Base-by-base conservation (phyloP, 257 asterid species). In the Gentiana straminea region DNA sequence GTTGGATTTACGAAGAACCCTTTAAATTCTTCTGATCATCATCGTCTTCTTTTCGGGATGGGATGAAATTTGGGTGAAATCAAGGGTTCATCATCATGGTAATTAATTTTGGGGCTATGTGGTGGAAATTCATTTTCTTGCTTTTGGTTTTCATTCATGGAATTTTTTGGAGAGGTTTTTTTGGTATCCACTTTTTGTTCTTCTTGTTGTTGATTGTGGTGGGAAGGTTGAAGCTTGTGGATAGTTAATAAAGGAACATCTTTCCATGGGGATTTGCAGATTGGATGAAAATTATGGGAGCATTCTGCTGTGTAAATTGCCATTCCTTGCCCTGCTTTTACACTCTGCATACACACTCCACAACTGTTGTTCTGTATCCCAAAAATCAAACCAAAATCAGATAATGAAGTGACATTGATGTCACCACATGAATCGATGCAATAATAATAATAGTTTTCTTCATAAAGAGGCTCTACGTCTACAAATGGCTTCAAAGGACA, bases 391-490 rank as follows among this genome's bases (percentile, higher is more conserved):
- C n/a, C n/a, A n/a, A n/a, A n/a, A n/a, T n/a, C n/a, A n/a, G n/a
- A n/a, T n/a, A n/a, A n/a, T n/a, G n/a, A n/a, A n/a, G n/a, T n/a
- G n/a, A n/a, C n/a, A n/a, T n/a, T n/a, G n/a, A n/a, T n/a, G n/a
- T n/a, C n/a, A n/a, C n/a, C n/a, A n/a, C n/a, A n/a, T n/a, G n/a
- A n/a, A n/a, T n/a, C n/a, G n/a, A n/a, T n/a, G n/a, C n/a, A n/a
- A n/a, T n/a, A n/a, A 88, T 58, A 92, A 92, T 68, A 92, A 92
- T 73, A 92, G 98, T 64, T 81, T 92, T 73, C 97, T 92, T 78
- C 98, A 92, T 65, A 92, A 92, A 74, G 98, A 92, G 84, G 98
- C 98, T 62, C 91, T 92, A 46, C 94, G 98, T 36, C 79, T 92
- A 45, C 98, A 92, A 66, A 84, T 75, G 81, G 98, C 98, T 58